Evolutionary conservation across 148 eudicot genomes (phyloP), one percentile per base, ranked within the genome.

Genomic region (Pouteria glomerata): DNA sequence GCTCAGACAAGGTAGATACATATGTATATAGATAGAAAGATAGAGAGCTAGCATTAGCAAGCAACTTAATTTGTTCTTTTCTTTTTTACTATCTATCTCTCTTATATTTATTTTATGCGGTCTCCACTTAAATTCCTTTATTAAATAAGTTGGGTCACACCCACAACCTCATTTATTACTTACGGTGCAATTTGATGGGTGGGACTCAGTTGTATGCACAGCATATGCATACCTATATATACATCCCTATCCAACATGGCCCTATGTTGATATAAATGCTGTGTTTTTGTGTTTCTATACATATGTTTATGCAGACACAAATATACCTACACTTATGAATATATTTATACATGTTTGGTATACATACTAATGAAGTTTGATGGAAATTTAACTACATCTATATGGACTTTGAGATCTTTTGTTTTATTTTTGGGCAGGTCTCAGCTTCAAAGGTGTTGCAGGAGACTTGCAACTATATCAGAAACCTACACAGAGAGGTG

Each of bases 391-490:
- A 0, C 5, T 39, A 39, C 0, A 39, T 39, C 0, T 39, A 19
- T 61, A 31, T 10, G 5, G 15, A 2, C 7, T 51, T 30, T 37
- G 66, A 35, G 19, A 0, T 8, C 21, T 7, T 3, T 35, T 10
- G n/a, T 27, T 5, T 21, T 42, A 13, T 37, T 51, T 37, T 12
- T 52, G 12, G 11, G 53, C 91, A 94, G 98, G 89, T 63, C 26
- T 87, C 98, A 4, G 88, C 97, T 31, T 89, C 89, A 74, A 91
- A 83, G 81, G 90, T 91, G 58, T 63, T 94, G 79, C 93, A 91
- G 69, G 98, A 91, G 82, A 94, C 97, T 21, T 94, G 98, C 78
- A 90, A 91, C 82, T 94, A 93, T 39, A 93, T 93, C 13, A 85
- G 92, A 78, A 90, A 53, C 74, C 79, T 93, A 75, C 97, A 90